A percentile compares a stretch with the other conserved stretches of the same genome.
Conservation (phyloP, 169 alveolate species). For the Cyclospora cayetanensis region DNA sequence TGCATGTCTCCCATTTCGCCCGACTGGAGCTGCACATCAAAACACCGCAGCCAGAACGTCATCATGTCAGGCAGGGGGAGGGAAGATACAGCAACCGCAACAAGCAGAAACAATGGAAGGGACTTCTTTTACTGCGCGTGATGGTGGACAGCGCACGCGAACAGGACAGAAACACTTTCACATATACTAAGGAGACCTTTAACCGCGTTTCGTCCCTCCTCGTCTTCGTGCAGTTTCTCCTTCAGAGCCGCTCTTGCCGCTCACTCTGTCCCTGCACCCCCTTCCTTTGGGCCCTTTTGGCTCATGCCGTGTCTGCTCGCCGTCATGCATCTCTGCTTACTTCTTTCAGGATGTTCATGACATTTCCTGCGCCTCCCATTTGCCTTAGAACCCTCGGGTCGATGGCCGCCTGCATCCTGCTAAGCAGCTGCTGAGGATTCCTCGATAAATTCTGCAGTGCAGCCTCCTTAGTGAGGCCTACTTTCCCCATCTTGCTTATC, state of each 20-base stretch:
- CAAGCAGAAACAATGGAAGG: background rate
- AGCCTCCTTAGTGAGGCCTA: conserved; percentile 91
- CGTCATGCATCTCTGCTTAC: background rate
- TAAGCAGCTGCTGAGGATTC: conserved; percentile 95
- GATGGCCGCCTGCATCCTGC: conserved; percentile 93
- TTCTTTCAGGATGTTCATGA: conserved; percentile 95
- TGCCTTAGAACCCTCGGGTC: conserved; percentile 96
- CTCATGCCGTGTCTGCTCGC: background rate
- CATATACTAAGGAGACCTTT: background rate
- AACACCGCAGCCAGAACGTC: background rate
- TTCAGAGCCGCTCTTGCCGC: too few relatives aligned
- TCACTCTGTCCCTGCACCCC: too few relatives aligned
- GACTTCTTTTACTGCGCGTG: background rate
- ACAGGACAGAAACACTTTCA: background rate
- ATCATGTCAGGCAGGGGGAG: background rate
- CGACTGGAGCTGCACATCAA: conserved; percentile 59
- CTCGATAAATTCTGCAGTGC: conserved; percentile 90
- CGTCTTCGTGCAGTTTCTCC: too few relatives aligned
- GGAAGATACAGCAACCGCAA: background rate
- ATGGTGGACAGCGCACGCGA: background rate
- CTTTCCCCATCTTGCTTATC: conserved; percentile 97
- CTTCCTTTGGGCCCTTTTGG: too few relatives aligned
- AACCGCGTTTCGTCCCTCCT: background rate
- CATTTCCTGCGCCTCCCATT: conserved; percentile 97
- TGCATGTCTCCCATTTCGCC: conserved; percentile 68